Evolutionary conservation across 495 filamentous ascomycete species (phyloP).

Genomic region (Neurospora sp.): DNA sequence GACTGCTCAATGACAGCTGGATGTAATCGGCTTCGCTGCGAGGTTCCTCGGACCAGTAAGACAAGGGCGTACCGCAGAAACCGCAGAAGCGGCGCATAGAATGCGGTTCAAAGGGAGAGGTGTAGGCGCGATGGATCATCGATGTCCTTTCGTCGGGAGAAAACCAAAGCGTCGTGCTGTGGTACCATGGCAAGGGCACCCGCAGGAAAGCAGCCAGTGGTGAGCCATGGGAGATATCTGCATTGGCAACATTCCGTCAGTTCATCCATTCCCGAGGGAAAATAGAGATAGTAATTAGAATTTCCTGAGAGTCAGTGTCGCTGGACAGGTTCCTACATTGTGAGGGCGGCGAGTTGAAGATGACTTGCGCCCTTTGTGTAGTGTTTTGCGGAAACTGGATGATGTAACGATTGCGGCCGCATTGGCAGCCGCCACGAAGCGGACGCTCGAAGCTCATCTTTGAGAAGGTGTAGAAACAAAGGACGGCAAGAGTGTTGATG

Average conservation of each 20-base stretch:
- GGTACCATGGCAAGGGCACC: conserved; percentile 67
- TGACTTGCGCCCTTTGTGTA: conserved; percentile 44
- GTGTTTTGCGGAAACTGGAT: conserved; percentile 54
- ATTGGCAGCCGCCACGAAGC: conserved; percentile 69
- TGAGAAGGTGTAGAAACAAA: background rate
- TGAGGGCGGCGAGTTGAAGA: conserved; percentile 55
- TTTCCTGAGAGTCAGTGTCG: background rate
- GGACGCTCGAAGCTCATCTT: conserved; percentile 38
- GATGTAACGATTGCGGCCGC: conserved; percentile 74
- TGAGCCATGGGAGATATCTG: conserved; percentile 52
- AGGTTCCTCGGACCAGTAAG: conserved; percentile 68
- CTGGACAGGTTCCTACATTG: conserved; percentile 46
- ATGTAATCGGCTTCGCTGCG: conserved; percentile 62
- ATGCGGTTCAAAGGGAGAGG: conserved; percentile 45
- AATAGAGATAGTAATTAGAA: background rate
- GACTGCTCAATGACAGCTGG: conserved; percentile 60
- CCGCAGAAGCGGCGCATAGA: conserved; percentile 76
- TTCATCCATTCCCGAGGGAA: background rate
- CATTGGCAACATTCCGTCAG: background rate
- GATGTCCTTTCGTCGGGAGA: conserved; percentile 67
- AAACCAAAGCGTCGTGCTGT: conserved; percentile 57
- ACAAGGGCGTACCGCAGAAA: conserved; percentile 75
- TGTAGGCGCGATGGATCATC: conserved; percentile 63
- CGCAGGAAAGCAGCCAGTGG: conserved; percentile 70
- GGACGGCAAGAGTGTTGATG: background rate